phyloP scores from a whole-genome alignment of 805 yeast species.

The Torulaspora delbrueckii region DNA sequence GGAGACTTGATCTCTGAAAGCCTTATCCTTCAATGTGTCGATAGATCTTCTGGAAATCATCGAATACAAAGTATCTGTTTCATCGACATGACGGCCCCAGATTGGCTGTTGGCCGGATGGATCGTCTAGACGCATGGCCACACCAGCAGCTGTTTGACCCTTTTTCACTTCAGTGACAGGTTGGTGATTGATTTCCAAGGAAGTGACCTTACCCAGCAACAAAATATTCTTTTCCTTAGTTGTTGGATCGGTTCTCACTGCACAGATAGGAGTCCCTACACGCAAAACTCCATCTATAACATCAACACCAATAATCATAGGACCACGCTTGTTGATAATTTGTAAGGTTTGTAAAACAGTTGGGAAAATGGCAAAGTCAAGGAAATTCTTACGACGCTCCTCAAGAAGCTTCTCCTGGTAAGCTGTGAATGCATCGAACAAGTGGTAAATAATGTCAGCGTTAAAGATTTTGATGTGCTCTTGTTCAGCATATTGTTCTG shows the following conservation, averaged over 20 bases:
- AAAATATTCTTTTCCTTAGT: conserved; percentile 70
- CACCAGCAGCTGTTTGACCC: conserved; percentile 97
- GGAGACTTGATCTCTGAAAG: conserved; percentile 89
- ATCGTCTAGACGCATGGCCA: conserved; percentile 94
- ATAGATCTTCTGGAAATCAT: conserved; percentile 83
- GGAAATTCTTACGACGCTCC: conserved; percentile 81
- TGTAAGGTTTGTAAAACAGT: conserved; percentile 91
- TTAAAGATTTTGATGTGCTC: conserved; percentile 87
- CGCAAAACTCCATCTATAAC: conserved; percentile 86
- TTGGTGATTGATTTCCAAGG: conserved; percentile 96
- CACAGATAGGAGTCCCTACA: conserved; percentile 92
- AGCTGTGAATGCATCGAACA: conserved; percentile 90
- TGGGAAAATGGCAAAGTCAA: conserved; percentile 89
- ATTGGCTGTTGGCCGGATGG: conserved; percentile 91
- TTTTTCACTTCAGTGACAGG: conserved; percentile 73
- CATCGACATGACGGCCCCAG: conserved; percentile 99
- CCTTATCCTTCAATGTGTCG: conserved; percentile 96
- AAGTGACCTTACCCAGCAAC: conserved; percentile 76
- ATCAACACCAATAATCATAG: conserved; percentile 99
- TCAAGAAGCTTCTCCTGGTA: conserved; percentile 87
- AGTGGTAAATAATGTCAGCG: conserved; percentile 94
- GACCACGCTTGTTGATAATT: conserved; percentile 96
- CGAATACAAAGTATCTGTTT: conserved; percentile 85
- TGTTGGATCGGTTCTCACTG: conserved; percentile 81
- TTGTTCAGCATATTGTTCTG: conserved; percentile 95